phyloP scores from a whole-genome alignment of 2,329 filamentous ascomycete genomes.

The Paraphoma chrysanthemicola region DNA sequence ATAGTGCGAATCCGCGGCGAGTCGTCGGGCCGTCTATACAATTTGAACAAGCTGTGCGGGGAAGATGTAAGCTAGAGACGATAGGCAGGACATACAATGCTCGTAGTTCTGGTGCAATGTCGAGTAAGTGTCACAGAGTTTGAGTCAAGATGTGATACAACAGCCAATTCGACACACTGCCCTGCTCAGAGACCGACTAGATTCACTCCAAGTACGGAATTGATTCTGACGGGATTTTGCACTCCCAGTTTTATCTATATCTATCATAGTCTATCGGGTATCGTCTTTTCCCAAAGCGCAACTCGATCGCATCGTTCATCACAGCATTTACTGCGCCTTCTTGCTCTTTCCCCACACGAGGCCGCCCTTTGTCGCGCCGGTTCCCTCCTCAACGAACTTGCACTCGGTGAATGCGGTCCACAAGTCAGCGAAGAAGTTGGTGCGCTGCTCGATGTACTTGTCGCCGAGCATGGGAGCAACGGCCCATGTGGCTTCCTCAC shows the following conservation, averaged over 20 bases:
- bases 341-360: constrained; percentile 39
- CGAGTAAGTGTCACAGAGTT: no score
- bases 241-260: background rate
- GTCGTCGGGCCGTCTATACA: no score
- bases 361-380: constrained; percentile 15
- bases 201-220: no score
- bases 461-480: constrained; percentile 31
- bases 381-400: constrained; percentile 27
- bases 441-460: constrained; percentile 29
- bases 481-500: constrained; percentile 33
- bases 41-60: no score
- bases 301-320: background rate
- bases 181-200: no score
- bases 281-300: background rate
- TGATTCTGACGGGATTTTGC: background rate
- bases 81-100: no score
- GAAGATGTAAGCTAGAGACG: no score
- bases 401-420: constrained; percentile 31
- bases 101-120: no score
- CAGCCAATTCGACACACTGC: no score
- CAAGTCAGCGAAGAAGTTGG: constrained; percentile 26
- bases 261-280: constrained; percentile 42
- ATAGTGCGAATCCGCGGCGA: no score
- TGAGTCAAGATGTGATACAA: no score
- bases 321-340: constrained; percentile 9